Evolutionary conservation across 2,329 filamentous ascomycete genomes (phyloP).

Genomic region (Beauveria sp.): DNA sequence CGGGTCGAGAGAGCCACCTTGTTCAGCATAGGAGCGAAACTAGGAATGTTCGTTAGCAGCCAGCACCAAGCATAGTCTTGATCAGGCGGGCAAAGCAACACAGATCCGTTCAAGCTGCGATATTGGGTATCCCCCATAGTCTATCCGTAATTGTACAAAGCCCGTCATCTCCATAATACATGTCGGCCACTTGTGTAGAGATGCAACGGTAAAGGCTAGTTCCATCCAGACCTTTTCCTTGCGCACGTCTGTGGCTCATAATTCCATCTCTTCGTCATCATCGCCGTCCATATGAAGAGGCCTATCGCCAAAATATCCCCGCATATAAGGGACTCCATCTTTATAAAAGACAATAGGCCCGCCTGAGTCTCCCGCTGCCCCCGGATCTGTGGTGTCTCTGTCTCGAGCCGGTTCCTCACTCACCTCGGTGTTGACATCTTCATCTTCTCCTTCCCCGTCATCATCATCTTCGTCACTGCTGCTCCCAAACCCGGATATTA

Average conservation of each 20-base stretch:
- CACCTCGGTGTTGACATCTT: constrained; percentile 63
- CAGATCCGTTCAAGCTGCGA: constrained; percentile 15
- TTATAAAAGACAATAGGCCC: constrained; percentile 1
- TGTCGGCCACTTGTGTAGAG: neutral
- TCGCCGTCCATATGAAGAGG: neutral
- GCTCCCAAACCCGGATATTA: constrained; percentile 88
- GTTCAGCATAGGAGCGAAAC: constrained; percentile 54
- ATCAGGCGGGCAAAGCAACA: neutral
- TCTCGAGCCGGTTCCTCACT: constrained; percentile 28
- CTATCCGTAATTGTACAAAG: constrained; percentile 8
- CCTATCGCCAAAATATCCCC: constrained; percentile 3
- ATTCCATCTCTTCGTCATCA: constrained; percentile 8
- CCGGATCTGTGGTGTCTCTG: constrained; percentile 1
- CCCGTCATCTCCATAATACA: neutral
- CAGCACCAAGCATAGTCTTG: neutral
- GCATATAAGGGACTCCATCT: neutral
- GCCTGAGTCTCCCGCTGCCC: neutral
- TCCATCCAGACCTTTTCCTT: neutral
- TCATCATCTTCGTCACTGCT: constrained; percentile 95
- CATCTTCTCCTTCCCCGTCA: constrained; percentile 79
- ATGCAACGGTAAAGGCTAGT: neutral
- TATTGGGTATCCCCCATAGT: constrained; percentile 3
- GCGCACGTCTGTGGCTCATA: constrained; percentile 5
- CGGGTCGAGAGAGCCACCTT: constrained; percentile 40
- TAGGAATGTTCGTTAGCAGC: constrained; percentile 19